Evolutionary conservation across 176 grass and related monocot genomes (phyloP), one percentile per base, ranked within the genome.

Genomic region (Oryza nivara): DNA sequence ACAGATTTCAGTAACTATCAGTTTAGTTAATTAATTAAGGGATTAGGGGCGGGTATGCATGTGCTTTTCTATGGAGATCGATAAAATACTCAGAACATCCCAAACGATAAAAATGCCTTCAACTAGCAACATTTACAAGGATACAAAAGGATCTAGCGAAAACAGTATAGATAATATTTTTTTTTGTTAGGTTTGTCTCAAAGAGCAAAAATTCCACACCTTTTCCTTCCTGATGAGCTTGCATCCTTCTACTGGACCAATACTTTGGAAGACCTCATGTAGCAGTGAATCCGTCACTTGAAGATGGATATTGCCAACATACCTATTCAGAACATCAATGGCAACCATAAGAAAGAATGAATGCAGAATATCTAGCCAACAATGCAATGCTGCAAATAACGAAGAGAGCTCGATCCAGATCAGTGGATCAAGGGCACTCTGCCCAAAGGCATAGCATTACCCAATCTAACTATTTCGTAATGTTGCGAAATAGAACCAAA

Each of bases 211-310:
- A 6, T 82, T 48, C 17, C 8, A 95, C 96, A 98, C 96, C 96
- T 98, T 98, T 82, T 98, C 96, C 84, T 98, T 98, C 71, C 93
- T 92, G 73, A 98, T 98, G 87, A 98, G 96, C 70, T 98, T 98
- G 78, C 93, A 98, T 74, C 96, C 96, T 92, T 98, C 96, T 72
- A 98, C 93, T 47, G 82, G 93, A 82, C 96, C 96, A 88, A 90
- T 86, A 72, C 87, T 95, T 87, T 98, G 96, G 84, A 98, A 98
- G 75, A 98, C 96, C 72, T 95, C 89, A 56, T 93, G 89, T 58
- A 95, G 83, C 54, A 95, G 38, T 58, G 83, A 40, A 40, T 98
- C 96, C 6, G 93, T 95, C 38, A 98, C 93, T 75, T 95, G 89
- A 85, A 95, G 89, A 92, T 89, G 89, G 83, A 98, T 87, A 85